A percentile compares a stretch with the other conserved stretches of the same genome.
These are phyloP conservation scores for Amauroascus niger DNA, from an alignment of 2,329 filamentous ascomycete genomes.

Conservation along the genomic window DNA sequence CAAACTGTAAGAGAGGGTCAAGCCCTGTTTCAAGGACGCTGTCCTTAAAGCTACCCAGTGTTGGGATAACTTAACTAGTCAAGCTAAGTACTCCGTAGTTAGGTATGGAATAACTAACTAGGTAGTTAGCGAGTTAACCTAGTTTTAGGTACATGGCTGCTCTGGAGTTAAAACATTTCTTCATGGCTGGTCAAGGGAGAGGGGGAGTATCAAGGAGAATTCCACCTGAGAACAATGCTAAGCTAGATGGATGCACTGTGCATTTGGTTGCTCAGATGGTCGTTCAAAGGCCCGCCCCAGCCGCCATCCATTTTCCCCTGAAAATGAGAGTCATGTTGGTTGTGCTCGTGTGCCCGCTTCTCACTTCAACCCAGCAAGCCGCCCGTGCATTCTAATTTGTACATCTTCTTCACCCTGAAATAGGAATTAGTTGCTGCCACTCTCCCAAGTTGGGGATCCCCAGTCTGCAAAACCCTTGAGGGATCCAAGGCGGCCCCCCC, in stretches of 20 bases:
- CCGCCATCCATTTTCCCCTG: too few species aligned
- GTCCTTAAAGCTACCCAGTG: conserved; percentile 1
- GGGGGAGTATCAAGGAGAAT: background rate
- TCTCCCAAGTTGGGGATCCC: background rate
- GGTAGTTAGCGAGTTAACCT: too few species aligned
- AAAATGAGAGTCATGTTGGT: background rate
- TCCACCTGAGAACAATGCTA: background rate
- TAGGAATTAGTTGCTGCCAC: conserved; percentile 1
- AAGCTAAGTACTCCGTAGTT: too few species aligned
- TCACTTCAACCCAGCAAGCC: background rate
- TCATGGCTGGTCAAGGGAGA: too few species aligned
- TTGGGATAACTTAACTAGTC: too few species aligned
- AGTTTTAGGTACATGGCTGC: too few species aligned
- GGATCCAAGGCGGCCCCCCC: background rate
- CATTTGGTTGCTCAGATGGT: background rate
- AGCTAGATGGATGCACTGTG: too few species aligned
- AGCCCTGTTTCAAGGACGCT: conserved; percentile 8
- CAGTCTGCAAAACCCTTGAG: background rate
- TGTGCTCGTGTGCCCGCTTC: conserved; percentile 4
- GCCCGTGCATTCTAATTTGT: conserved; percentile 4
- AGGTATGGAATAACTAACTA: too few species aligned
- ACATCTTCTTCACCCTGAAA: conserved; percentile 2
- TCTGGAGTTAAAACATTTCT: too few species aligned
- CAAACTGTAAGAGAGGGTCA: background rate
- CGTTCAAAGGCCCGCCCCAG: too few species aligned